phyloP scores from a whole-genome alignment of 2,329 filamentous ascomycete genomes.

The Onygenales sp. region DNA sequence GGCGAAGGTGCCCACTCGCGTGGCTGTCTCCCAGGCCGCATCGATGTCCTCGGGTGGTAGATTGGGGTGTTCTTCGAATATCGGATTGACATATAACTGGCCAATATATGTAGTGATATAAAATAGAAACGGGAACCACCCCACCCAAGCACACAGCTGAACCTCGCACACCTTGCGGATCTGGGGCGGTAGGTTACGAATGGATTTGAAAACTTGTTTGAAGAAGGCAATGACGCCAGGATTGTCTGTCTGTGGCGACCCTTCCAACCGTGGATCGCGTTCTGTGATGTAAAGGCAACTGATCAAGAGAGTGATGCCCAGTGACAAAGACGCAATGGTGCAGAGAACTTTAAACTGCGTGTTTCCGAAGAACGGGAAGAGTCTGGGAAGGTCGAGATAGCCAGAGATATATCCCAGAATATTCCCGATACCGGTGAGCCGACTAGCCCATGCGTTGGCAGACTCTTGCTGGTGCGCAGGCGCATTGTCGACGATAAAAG shows the following conservation, averaged over 20 bases:
- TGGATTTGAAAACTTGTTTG: slow-evolving; percentile 62
- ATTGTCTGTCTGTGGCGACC: slow-evolving; percentile 49
- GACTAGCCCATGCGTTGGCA: slow-evolving; percentile 89
- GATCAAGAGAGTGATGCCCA: slow-evolving; percentile 59
- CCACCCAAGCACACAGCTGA: slow-evolving; percentile 83
- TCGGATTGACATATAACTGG: slow-evolving; percentile 83
- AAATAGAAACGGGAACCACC: slow-evolving; percentile 91
- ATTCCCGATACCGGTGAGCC: slow-evolving; percentile 78
- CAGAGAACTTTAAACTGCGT: slow-evolving; percentile 92
- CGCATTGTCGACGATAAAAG: slow-evolving; percentile 88
- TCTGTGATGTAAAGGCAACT: slow-evolving; percentile 64
- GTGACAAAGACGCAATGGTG: slow-evolving; percentile 67
- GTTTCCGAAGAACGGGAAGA: slow-evolving; percentile 70
- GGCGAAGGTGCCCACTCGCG: slow-evolving; percentile 79
- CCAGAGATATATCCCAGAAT: slow-evolving; percentile 85
- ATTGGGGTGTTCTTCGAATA: slow-evolving; percentile 65
- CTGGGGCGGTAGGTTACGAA: slow-evolving; percentile 69
- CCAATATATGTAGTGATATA: slow-evolving; percentile 92
- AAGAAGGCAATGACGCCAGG: slow-evolving; percentile 71
- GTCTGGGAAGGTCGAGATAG: slow-evolving; percentile 65
- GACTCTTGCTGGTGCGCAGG: slow-evolving; percentile 88
- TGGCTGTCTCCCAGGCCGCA: slow-evolving; percentile 71
- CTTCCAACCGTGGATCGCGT: slow-evolving; percentile 67
- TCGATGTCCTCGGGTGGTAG: slow-evolving; percentile 70
- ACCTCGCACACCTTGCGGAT: slow-evolving; percentile 73